Base-by-base conservation (phyloP, 768 basidiomycete genomes). In the Pleurotus cornucopiae region DNA sequence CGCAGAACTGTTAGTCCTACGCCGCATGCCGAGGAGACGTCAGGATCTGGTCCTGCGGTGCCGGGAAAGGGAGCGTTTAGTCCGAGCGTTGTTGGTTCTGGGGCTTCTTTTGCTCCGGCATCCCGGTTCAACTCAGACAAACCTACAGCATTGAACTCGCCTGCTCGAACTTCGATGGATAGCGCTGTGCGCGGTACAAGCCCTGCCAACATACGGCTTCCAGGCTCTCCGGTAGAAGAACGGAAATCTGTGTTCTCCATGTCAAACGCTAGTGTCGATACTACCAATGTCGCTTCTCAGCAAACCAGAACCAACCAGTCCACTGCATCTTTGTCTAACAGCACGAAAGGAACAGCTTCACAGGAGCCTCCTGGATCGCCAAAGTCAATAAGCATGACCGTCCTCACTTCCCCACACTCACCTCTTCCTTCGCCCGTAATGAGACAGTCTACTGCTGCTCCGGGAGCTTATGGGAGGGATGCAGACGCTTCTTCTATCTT, bases 361-460 rank as follows among this genome's bases (percentile, higher is more conserved):
- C 30, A 49, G 14, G 51, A 43, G 16, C 16, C 49, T 37, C 59
- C 60, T 3, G 58, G 56, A 21, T 60, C 64, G 4, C 51, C 51
- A 6, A 53, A 53, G 20, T 53, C 51, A 18, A 41, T 53, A 14
- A 57, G 48, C 12, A 61, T 62, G 23, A 72, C 72, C 6, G 52
- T 72, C 26, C 62, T 72, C n/a, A 70, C 71, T 26, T 72, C 72
- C 14, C 69, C 69, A 43, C 67, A 68, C 59, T 69, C 71, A 21
- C 40, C 58, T 34, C n/a, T 53, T 3, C 26, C 25, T 21, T 34
- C 6, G 39, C 51, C 51, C 16, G 14, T 11, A 18, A 14, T 21
- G 13, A 18, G 34, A 25, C 51, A 25, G 9, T n/a, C 38, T 14
- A 14, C 51, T 18, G 39, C 51, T 37, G 39, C 20, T 4, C 21